Conservation (phyloP, 495 filamentous ascomycete genomes). For the Pyrenopolyporus hunteri region DNA sequence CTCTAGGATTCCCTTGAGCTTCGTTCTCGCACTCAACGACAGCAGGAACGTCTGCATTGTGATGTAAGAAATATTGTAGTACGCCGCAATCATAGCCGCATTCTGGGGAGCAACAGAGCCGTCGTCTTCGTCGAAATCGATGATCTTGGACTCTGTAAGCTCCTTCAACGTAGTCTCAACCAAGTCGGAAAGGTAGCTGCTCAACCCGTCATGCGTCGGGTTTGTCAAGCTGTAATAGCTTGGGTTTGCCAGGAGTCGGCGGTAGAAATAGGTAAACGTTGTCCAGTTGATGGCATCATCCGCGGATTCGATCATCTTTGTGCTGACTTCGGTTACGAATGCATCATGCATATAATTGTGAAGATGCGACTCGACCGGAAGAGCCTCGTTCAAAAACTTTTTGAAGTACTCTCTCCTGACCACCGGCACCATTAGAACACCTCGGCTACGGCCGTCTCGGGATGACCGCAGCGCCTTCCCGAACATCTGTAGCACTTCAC, state of each 20-base stretch:
- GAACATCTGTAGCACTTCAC: conserved; percentile 99
- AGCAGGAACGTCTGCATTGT: conserved; percentile 99
- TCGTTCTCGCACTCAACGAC: conserved; percentile 85
- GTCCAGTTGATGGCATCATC: conserved; percentile 99
- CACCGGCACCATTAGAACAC: conserved; percentile 91
- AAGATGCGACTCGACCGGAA: conserved; percentile 94
- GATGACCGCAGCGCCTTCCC: conserved; percentile 84
- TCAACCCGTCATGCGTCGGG: conserved; percentile 89
- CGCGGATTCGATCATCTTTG: conserved; percentile 87
- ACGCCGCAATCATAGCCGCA: conserved; percentile 95
- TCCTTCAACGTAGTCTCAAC: conserved; percentile 94
- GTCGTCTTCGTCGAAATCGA: conserved; percentile 96
- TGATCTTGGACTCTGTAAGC: conserved; percentile 89
- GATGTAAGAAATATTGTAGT: conserved; percentile 99
- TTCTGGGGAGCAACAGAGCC: conserved; percentile 89
- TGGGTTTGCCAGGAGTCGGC: conserved; percentile 93
- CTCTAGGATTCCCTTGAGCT: conserved; percentile 94
- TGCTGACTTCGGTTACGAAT: conserved; percentile 96
- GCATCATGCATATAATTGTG: conserved; percentile 91
- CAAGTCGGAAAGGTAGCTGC: conserved; percentile 91
- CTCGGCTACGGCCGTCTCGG: conserved; percentile 78
- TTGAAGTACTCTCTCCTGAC: conserved; percentile 97
- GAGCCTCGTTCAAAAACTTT: conserved; percentile 96
- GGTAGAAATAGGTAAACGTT: conserved; percentile 98
- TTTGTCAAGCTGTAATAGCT: conserved; percentile 94